Conservation (phyloP, 345 rosid species). For the Moringa oleifera region DNA sequence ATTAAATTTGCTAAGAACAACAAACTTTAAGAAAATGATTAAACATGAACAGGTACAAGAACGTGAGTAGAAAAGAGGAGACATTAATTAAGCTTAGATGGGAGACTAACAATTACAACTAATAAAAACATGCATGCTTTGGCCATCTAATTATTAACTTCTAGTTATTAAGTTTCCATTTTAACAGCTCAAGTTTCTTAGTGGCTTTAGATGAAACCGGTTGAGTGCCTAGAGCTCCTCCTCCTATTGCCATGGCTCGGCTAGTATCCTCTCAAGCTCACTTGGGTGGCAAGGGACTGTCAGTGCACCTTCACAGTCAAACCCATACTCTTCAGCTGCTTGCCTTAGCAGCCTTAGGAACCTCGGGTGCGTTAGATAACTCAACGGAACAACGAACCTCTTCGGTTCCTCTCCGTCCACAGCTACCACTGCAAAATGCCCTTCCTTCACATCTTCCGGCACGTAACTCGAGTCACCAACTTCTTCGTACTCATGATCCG, state of each 20-base stretch:
- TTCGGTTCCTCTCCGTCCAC: slow-evolving; percentile 40
- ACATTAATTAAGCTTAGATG: no score
- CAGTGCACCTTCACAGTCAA: slow-evolving; percentile 34
- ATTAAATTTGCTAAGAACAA: no score
- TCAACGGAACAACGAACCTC: slow-evolving; percentile 52
- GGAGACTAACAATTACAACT: no score
- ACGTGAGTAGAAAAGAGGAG: no score
- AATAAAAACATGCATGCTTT: no score
- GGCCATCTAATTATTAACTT: no score
- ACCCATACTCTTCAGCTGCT: slow-evolving; percentile 42
- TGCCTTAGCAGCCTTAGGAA: slow-evolving; percentile 30
- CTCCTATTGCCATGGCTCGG: slow-evolving; percentile 13
- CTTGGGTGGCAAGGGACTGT: slow-evolving; percentile 39
- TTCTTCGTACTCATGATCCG: slow-evolving; percentile 11
- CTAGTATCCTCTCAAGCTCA: slow-evolving; percentile 32
- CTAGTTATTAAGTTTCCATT: no score
- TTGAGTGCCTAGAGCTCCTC: no score
- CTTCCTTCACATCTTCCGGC: slow-evolving; percentile 71
- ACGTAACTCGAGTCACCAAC: slow-evolving; percentile 16
- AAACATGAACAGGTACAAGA: no score
- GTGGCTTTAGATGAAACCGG: no score
- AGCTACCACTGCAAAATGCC: slow-evolving; percentile 63
- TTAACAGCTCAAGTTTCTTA: no score
- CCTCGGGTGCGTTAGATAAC: slow-evolving; percentile 40
- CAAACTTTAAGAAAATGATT: no score